A percentile compares a stretch with the other conserved stretches of the same genome.
These are phyloP conservation scores for Arabidopsis hybrid DNA, from an alignment of 441 rosid species.

Conservation along the genomic window DNA sequence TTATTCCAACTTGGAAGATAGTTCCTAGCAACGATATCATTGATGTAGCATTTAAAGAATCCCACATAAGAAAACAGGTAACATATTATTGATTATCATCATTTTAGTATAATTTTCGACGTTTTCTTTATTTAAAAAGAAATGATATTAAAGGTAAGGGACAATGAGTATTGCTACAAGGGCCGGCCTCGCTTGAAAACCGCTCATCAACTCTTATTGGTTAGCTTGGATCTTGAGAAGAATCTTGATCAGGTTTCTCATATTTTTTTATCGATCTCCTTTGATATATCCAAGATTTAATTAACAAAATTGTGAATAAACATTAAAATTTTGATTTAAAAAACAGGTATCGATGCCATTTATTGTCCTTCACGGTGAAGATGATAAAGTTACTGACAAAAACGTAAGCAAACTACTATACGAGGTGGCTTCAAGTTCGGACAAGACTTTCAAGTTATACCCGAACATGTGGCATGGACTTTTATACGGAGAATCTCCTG, in stretches of 20 bases:
- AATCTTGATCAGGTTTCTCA: slow-evolving; percentile 59
- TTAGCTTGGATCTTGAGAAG: slow-evolving; percentile 61
- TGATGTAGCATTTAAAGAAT: slow-evolving; percentile 71
- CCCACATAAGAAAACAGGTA: slow-evolving; percentile 72
- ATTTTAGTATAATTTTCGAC: not conserved
- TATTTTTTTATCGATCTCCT: not conserved
- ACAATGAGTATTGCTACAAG: slow-evolving; percentile 76
- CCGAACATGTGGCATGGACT: slow-evolving; percentile 91
- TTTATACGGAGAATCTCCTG: slow-evolving; percentile 71
- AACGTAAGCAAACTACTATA: slow-evolving; percentile 56
- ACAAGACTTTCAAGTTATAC: slow-evolving; percentile 78
- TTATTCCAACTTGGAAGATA: slow-evolving; percentile 84
- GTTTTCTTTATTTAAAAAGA: not conserved
- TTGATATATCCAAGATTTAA: slow-evolving; percentile 3
- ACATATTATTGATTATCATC: slow-evolving; percentile 15
- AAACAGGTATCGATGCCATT: slow-evolving; percentile 73
- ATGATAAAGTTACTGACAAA: slow-evolving; percentile 73
- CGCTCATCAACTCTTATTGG: slow-evolving; percentile 57
- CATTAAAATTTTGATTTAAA: not conserved
- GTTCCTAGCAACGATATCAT: slow-evolving; percentile 69
- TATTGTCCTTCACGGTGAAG: slow-evolving; percentile 79
- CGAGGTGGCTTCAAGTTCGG: slow-evolving; percentile 59
- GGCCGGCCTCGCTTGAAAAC: slow-evolving; percentile 80
- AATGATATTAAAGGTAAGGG: slow-evolving; percentile 56
- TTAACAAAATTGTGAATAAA: not conserved